Percentiles rank a stretch among this genome's conserved stretches.
These are phyloP conservation scores for Plasmodium chabaudi DNA, from an alignment of 169 alveolate genomes.

Conservation along the genomic window DNA sequence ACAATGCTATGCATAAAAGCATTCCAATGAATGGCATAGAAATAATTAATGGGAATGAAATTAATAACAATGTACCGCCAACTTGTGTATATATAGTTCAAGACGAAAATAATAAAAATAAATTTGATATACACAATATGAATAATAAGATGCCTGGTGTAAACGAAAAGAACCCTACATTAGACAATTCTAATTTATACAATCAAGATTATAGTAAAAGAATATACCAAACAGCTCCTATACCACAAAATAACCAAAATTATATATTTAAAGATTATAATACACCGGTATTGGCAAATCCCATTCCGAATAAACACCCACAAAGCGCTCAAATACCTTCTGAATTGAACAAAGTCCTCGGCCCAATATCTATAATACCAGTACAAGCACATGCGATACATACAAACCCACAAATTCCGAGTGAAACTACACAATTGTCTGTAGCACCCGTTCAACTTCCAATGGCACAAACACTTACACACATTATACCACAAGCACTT, in stretches of 20 bases:
- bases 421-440: conserved; percentile 8
- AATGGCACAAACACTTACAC: conserved; percentile 2
- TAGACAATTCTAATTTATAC: conserved; percentile 5
- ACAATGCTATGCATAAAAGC: not conserved
- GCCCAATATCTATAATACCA: not conserved
- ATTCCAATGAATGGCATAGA: conserved; percentile 2
- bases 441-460: not conserved
- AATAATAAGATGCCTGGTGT: not conserved
- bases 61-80: not conserved
- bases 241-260: not conserved
- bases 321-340: conserved; percentile 17
- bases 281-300: conserved; percentile 3
- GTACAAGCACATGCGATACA: not conserved
- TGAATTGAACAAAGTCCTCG: not conserved
- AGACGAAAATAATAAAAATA: conserved; percentile 1
- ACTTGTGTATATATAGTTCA: not conserved
- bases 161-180: conserved; percentile 8
- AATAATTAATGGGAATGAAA: conserved; percentile 10
- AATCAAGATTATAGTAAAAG: conserved; percentile 13
- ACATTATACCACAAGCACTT: conserved; percentile 3
- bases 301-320: not conserved
- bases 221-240: conserved; percentile 16
- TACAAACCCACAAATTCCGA: not conserved
- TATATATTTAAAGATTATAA: conserved; percentile 1
- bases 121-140: conserved; percentile 10